Conservation (phyloP, 2,329 filamentous ascomycete genomes). For the Incumbomyces delicatus region DNA sequence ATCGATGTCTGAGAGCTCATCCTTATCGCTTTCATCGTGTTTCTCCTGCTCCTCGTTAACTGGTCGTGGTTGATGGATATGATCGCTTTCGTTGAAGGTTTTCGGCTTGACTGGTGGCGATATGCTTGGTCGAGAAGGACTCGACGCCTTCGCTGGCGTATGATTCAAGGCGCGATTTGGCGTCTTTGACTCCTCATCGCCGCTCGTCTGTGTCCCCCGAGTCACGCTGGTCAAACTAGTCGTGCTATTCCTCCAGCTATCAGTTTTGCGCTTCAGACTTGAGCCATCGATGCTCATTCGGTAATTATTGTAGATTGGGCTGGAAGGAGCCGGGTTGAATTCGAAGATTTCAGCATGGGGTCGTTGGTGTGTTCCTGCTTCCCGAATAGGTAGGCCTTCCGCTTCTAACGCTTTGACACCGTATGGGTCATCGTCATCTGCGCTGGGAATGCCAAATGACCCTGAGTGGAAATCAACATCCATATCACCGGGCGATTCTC, state of each 20-base stretch:
- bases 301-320: conserved; percentile 54
- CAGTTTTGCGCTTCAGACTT: conserved; percentile 48
- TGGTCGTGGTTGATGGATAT: neutral
- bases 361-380: conserved; percentile 68
- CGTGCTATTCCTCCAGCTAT: conserved; percentile 61
- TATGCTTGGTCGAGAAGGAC: conserved; percentile 29
- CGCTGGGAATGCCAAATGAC: conserved; percentile 67
- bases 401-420: conserved; percentile 84
- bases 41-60: conserved; percentile 11
- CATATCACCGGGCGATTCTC: conserved; percentile 66
- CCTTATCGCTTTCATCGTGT: conserved; percentile 9
- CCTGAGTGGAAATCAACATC: conserved; percentile 40
- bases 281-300: conserved; percentile 62
- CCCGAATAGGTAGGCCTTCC: conserved; percentile 78
- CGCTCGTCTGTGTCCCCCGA: conserved; percentile 60
- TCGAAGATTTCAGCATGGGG: conserved; percentile 74
- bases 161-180: conserved; percentile 44
- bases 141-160: conserved; percentile 27
- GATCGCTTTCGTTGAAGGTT: conserved; percentile 30
- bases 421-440: conserved; percentile 81
- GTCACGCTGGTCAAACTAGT: conserved; percentile 41
- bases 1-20: conserved; percentile 18
- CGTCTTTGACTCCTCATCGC: conserved; percentile 36
- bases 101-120: conserved; percentile 35
- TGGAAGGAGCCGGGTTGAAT: conserved; percentile 65